phyloP scores from a whole-genome alignment of 2,329 filamentous ascomycete genomes.

The Fusarium brevicatenulatum region DNA sequence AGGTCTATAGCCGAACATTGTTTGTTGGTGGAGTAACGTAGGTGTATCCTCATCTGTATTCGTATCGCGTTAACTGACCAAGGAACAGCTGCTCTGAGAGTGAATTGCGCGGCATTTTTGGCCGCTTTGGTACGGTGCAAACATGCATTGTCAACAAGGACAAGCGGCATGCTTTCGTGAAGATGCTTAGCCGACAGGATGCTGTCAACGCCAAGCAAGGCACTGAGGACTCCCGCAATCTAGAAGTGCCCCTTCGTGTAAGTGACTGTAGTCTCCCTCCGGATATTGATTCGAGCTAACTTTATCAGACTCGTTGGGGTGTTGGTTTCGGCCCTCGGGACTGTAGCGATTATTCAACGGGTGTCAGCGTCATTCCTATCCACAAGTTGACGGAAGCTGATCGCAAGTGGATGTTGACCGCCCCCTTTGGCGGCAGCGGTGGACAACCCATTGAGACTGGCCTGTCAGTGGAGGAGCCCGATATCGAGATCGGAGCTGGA shows the following conservation, averaged over 20 bases:
- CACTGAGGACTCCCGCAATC: conserved; percentile 82
- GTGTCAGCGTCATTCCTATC: conserved; percentile 93
- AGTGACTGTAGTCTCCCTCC: conserved; percentile 47
- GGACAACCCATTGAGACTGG: conserved; percentile 82
- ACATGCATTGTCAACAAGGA: conserved; percentile 98
- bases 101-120: conserved; percentile 84
- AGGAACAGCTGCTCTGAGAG: conserved; percentile 73
- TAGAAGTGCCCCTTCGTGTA: conserved; percentile 78
- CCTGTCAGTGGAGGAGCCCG: conserved; percentile 93
- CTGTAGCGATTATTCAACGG: conserved; percentile 94
- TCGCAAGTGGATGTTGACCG: conserved; percentile 95
- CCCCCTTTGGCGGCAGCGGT: conserved; percentile 92
- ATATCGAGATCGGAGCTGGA: conserved; percentile 97
- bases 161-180: conserved; percentile 98
- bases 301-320: conserved; percentile 87
- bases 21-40: conserved; percentile 96
- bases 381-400: conserved; percentile 94
- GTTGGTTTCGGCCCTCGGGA: conserved; percentile 97
- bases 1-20: conserved; percentile 92
- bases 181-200: conserved; percentile 92
- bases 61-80: conserved; percentile 42
- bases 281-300: conserved; percentile 39
- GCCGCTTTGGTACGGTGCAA: conserved; percentile 85
- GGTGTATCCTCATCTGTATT: conserved; percentile 52
- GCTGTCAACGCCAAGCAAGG: conserved; percentile 84